phyloP scores from a whole-genome alignment of 352 stramenopile genomes.

The Salisapilia sapeloensis region DNA sequence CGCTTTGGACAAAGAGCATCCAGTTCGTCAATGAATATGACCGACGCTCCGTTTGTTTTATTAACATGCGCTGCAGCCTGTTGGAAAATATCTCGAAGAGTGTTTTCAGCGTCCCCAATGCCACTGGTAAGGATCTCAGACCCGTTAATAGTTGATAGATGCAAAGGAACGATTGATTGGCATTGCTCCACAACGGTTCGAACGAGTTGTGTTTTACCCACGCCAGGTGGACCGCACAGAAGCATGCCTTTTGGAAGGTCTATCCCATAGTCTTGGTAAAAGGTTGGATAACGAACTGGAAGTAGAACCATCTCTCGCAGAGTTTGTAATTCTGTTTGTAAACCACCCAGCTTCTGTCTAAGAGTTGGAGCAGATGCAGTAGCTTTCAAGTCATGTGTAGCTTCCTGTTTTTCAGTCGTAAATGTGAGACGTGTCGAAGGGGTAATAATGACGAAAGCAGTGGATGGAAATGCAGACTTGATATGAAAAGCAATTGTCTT shows the following conservation, averaged over 20 bases:
- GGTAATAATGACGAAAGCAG: conserved; percentile 15
- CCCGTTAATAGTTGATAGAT: conserved; percentile 60
- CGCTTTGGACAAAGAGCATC: conserved; percentile 91
- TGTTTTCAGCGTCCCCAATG: conserved; percentile 45
- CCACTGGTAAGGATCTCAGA: conserved; percentile 64
- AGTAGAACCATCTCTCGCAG: conserved; percentile 60
- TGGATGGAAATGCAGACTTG: conserved; percentile 23
- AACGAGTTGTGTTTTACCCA: conserved; percentile 71
- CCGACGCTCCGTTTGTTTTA: conserved; percentile 14
- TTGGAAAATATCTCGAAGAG: conserved; percentile 41
- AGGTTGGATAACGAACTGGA: conserved; percentile 14
- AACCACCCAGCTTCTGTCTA: conserved; percentile 19
- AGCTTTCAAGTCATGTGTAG: background rate
- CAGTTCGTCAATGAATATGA: conserved; percentile 94
- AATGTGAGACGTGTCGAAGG: conserved; percentile 33
- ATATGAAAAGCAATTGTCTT: conserved; percentile 16
- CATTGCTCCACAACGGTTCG: conserved; percentile 46
- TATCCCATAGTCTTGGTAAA: conserved; percentile 14
- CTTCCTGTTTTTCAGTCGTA: conserved; percentile 3
- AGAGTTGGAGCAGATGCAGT: conserved; percentile 1
- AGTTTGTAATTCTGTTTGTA: conserved; percentile 37
- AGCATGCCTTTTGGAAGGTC: conserved; percentile 59
- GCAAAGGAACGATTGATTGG: conserved; percentile 18
- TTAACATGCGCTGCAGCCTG: conserved; percentile 11
- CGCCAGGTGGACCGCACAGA: conserved; percentile 54